These are phyloP conservation scores for Rhizoctonia solani DNA, from an alignment of 1,284 basidiomycete genomes.

Conservation along the genomic window DNA sequence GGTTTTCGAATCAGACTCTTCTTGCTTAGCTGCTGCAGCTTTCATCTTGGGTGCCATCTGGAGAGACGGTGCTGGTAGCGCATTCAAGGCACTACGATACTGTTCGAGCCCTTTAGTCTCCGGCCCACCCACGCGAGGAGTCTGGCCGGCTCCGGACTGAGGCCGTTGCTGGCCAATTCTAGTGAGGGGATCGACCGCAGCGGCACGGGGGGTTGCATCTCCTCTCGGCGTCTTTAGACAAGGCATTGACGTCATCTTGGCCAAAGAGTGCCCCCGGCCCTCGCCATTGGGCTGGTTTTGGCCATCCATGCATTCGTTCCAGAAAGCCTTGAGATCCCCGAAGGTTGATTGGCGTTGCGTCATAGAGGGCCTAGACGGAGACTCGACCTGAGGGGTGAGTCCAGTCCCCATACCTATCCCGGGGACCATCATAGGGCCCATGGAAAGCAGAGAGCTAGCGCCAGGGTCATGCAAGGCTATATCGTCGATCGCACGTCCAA, in stretches of 20 bases:
- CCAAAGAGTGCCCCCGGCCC: constrained; percentile 26
- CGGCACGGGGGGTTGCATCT: constrained; percentile 16
- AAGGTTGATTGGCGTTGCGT: constrained; percentile 33
- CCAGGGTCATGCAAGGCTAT: constrained; percentile 30
- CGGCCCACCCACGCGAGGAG: constrained; percentile 9
- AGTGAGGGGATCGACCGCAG: constrained; percentile 12
- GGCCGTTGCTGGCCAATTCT: constrained; percentile 31
- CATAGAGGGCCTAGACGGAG: constrained; percentile 28
- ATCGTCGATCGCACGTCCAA: constrained; percentile 18
- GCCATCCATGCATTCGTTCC: constrained; percentile 65
- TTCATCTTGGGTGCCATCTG: constrained; percentile 45
- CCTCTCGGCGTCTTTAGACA: constrained; percentile 36
- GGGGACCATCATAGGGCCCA: constrained; percentile 24
- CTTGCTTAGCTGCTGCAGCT: constrained; percentile 34
- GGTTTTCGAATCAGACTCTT: constrained; percentile 7
- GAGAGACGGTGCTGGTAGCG: constrained; percentile 62
- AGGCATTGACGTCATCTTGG: constrained; percentile 37
- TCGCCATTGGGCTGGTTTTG: constrained; percentile 3
- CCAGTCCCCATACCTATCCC: constrained; percentile 22
- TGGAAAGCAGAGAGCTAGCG: constrained; percentile 3
- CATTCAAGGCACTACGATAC: constrained; percentile 75
- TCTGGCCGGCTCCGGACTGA: constrained; percentile 2
- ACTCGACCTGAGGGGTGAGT: constrained; percentile 12
- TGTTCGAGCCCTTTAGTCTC: constrained; percentile 62
- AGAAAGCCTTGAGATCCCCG: constrained; percentile 63